Base-by-base conservation (phyloP, 352 stramenopile genomes). In the Saprolegnia parasitica region DNA sequence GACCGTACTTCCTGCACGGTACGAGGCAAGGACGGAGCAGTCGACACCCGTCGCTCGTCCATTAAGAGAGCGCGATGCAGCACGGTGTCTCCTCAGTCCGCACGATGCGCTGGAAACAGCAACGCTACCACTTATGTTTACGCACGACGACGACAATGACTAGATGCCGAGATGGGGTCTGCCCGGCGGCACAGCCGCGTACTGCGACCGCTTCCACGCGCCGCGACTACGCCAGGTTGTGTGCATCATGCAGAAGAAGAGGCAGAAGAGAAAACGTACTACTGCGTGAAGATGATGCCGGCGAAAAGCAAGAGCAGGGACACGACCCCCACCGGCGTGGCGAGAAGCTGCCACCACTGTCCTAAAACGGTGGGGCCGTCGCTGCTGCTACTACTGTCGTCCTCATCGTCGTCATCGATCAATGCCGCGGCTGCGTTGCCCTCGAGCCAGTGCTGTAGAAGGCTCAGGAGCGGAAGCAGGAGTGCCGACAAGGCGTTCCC, bases 401-500 rank as follows among this genome's bases (percentile, higher is more conserved):
- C 35, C 3, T 60, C 35, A 8, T 60, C 52, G 52, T 60, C 52
- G 35, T 60, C 24, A 16, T 60, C 35, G 24, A 35, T 35, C 29
- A 35, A 35, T 5, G 5, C 29, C 29, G 52, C 52, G 23, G 8
- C 8, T 15, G 52, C 8, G 42, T 49, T 49, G 60, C 57, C 45
- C 79, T 76, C 26, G 68, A 74, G 54, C 81, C 72, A 0, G 67
- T 80, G 4, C 76, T 73, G 75, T 10, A 88, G 32, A 1, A 76
- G 62, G 62, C 79, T 86, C 11, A 91, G 63, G 0, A 74, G 75
- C 13, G 81, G 84, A 13, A 91, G 80, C 0, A 86, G 21, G 32
- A 87, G 76, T 9, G 81, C 84, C 24, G 82, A 90, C 0, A 92
- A 55, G 23, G 89, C 87, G 60, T 92, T 92, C 8, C 84, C 84